Evolutionary conservation across 345 rosid genomes (phyloP), one percentile per base, ranked within the genome.

Genomic region (Corymbia maculata): DNA sequence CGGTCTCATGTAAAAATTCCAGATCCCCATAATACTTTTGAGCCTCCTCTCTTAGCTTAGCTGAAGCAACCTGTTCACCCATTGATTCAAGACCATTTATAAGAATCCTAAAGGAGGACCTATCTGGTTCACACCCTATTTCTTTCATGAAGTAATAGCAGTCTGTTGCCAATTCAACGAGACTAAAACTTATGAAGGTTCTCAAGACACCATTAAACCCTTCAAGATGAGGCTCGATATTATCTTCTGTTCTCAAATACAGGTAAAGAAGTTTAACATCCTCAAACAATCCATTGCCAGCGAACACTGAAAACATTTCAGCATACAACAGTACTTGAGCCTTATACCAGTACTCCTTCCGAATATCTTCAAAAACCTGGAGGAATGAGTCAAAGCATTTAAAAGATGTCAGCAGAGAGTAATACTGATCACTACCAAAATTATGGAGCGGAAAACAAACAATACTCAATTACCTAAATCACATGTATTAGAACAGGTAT

Each of bases 351-450:
- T 90, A 84, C 93, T 97, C 99, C 86, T 88, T 93, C 75, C 94
- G 93, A 88, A 96, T 91, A 87, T 95, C 95, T 88, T 93, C 94
- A n/a, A 94, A 97, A 84, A 95, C 98, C 99, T 95, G 88, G 12
- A 21, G 22, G 50, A 86, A 52, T 42, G 49, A 88, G n/a, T 28
- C 8, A 28, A 32, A 52, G 86, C 50, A 51, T 2, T 86, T 13
- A 52, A 30, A 30, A 86, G 51, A 24, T 9, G 19, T 10, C 68
- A 68, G 85, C 10, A 0, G 79, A 45, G 52, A 30, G 45, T 52
- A 13, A 0, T 13, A 36, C 6, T 19, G 8, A 52, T 50, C 17
- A 10, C 7, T 53, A 28, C 57, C 82, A 50, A 19, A 75, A 75
- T 36, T 75, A 75, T 0, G 1, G 28, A 21, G 49, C 0, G 4